Evolutionary conservation across 2,329 filamentous ascomycete species (phyloP).

Genomic region (Ascochyta fabae): DNA sequence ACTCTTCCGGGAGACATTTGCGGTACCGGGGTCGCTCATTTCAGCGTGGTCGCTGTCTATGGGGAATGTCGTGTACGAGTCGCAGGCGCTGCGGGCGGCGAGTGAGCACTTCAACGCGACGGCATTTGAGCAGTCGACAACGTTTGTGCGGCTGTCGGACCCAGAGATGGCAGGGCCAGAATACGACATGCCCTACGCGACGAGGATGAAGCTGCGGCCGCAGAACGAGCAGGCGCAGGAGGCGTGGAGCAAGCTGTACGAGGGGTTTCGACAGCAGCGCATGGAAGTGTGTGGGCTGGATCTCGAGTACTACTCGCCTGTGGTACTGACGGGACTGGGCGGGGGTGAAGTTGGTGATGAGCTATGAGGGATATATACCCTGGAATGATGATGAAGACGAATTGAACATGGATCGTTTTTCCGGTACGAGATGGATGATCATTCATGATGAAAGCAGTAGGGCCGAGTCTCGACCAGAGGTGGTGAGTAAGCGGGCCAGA

Average conservation of each 20-base stretch:
- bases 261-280: slow-evolving; percentile 56
- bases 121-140: slow-evolving; percentile 50
- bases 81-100: slow-evolving; percentile 37
- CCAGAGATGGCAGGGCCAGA: slow-evolving; percentile 58
- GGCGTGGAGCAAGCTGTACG: slow-evolving; percentile 59
- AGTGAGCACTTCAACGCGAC: slow-evolving; percentile 54
- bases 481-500: too few relatives aligned
- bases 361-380: slow-evolving; percentile 12
- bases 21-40: slow-evolving; percentile 43
- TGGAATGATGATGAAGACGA: neutral
- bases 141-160: slow-evolving; percentile 56
- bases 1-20: slow-evolving; percentile 44
- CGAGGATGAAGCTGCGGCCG: slow-evolving; percentile 52
- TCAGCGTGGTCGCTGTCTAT: slow-evolving; percentile 48
- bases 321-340: slow-evolving; percentile 22
- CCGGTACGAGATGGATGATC: too few relatives aligned
- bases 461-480: too few relatives aligned
- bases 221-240: slow-evolving; percentile 54
- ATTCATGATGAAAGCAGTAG: too few relatives aligned
- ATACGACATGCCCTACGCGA: slow-evolving; percentile 55
- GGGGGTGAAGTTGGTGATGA: neutral
- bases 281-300: slow-evolving; percentile 62
- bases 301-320: slow-evolving; percentile 52
- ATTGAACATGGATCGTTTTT: too few relatives aligned
- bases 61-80: slow-evolving; percentile 49